Percentiles rank a stretch among this genome's conserved stretches.
These are phyloP conservation scores for Epichloe scottii DNA, from an alignment of 2,329 filamentous ascomycete genomes.

Conservation along the genomic window DNA sequence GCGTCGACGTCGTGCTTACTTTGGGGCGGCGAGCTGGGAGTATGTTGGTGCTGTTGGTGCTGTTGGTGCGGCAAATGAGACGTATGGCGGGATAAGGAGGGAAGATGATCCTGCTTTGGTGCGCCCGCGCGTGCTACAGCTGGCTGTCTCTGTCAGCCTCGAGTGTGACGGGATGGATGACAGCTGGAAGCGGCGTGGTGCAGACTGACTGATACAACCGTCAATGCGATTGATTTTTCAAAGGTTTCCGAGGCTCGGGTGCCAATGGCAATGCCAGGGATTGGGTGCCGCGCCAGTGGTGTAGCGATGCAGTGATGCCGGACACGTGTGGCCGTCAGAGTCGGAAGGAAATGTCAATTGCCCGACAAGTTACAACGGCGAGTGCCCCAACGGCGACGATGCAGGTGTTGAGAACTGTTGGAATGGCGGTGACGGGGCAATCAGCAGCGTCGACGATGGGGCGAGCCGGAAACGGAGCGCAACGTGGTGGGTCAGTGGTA, in stretches of 20 bases:
- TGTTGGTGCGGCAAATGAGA: background rate
- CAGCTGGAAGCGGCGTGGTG: background rate
- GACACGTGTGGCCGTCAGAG: constrained; percentile 10
- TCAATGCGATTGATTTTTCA: no score
- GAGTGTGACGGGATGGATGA: background rate
- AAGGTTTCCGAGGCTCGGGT: background rate
- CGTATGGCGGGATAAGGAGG: background rate
- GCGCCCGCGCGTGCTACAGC: background rate
- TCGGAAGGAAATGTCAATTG: background rate
- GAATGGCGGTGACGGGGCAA: background rate
- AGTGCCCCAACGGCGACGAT: background rate
- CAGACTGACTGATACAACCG: background rate
- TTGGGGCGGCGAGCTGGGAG: background rate
- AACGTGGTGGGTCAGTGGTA: background rate
- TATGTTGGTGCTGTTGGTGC: no score
- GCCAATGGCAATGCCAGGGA: background rate
- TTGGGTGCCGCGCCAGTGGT: background rate
- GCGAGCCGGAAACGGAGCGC: background rate
- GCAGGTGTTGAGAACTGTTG: background rate
- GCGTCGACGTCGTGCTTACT: background rate
- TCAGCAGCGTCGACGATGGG: background rate
- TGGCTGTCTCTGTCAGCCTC: background rate
- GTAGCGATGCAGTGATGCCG: background rate
- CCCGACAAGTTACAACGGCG: no score
- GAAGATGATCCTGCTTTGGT: background rate